Percentiles rank a stretch among this genome's conserved stretches.
Evolutionary conservation across 495 filamentous ascomycete genomes (phyloP).

Genomic region (Xylaria castorea): DNA sequence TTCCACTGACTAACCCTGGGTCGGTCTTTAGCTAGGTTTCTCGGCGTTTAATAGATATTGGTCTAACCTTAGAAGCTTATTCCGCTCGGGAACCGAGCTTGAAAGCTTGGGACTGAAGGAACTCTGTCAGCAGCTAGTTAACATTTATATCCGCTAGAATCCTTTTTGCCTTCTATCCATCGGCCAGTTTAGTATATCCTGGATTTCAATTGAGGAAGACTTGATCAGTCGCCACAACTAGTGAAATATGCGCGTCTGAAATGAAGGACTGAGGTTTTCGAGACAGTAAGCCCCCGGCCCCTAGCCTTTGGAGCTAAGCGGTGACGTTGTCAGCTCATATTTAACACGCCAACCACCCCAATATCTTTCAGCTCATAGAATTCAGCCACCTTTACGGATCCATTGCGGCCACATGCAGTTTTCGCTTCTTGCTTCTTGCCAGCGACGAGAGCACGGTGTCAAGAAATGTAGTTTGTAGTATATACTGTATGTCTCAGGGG

Average conservation of each 20-base stretch:
- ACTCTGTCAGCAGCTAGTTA: not conserved
- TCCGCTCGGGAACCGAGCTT: slow-evolving; percentile 11
- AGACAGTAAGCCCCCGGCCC: not conserved
- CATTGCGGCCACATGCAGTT: not conserved
- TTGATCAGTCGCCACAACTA: not conserved
- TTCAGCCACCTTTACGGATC: not conserved
- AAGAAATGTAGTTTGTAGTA: not conserved
- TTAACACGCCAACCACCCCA: no score
- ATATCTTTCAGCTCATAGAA: not conserved
- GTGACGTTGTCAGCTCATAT: no score
- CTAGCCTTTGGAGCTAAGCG: not conserved
- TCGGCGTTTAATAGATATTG: not conserved
- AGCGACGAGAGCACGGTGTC: not conserved
- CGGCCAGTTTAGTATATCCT: not conserved
- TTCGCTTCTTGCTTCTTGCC: not conserved
- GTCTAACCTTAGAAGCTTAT: not conserved
- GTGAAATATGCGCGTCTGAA: not conserved
- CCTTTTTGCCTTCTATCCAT: not conserved
- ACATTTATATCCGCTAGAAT: not conserved
- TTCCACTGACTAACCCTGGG: not conserved
- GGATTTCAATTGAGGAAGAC: not conserved
- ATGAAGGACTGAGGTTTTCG: not conserved
- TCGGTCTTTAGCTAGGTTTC: not conserved
- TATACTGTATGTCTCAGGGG: not conserved
- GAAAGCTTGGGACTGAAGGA: no score